These are phyloP conservation scores for Ilex aquifolium DNA, from an alignment of 257 asterid species.

Conservation along the genomic window DNA sequence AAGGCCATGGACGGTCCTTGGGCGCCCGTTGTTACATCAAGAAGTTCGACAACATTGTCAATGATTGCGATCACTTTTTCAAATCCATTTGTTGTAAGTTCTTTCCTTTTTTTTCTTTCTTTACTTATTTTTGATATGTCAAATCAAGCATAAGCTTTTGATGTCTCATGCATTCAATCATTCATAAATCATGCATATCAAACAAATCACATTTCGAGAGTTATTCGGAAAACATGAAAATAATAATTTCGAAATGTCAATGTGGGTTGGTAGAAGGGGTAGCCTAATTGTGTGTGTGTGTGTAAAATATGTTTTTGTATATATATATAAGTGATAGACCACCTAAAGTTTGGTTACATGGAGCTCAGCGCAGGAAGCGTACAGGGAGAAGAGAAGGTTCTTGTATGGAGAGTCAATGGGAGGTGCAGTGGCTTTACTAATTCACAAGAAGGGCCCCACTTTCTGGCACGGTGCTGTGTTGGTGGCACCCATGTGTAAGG, in stretches of 20 bases:
- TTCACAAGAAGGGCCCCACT: slow-evolving; percentile 67
- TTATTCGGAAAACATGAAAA: too few species aligned
- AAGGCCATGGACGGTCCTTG: slow-evolving; percentile 87
- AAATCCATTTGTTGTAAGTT: slow-evolving; percentile 66
- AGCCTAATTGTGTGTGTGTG: too few species aligned
- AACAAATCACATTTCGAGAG: too few species aligned
- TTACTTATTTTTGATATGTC: too few species aligned
- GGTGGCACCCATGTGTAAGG: slow-evolving; percentile 99
- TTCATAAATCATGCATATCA: too few species aligned
- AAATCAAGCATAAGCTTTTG: too few species aligned
- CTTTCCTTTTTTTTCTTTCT: too few species aligned
- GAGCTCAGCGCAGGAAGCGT: slow-evolving; percentile 58
- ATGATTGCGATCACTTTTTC: slow-evolving; percentile 57
- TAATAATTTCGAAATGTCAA: too few species aligned
- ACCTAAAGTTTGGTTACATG: slow-evolving; percentile 11
- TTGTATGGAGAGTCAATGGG: slow-evolving; percentile 98
- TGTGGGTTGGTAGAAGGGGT: too few species aligned
- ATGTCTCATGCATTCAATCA: too few species aligned
- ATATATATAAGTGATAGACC: too few species aligned
- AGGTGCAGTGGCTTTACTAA: slow-evolving; percentile 76
- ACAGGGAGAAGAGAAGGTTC: slow-evolving; percentile 53
- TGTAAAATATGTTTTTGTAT: too few species aligned
- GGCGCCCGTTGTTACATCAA: slow-evolving; percentile 85
- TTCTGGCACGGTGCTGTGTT: slow-evolving; percentile 92
- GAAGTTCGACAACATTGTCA: slow-evolving; percentile 64